Evolutionary conservation across 441 rosid genomes (phyloP).

Genomic region (Populus trichocarpa): DNA sequence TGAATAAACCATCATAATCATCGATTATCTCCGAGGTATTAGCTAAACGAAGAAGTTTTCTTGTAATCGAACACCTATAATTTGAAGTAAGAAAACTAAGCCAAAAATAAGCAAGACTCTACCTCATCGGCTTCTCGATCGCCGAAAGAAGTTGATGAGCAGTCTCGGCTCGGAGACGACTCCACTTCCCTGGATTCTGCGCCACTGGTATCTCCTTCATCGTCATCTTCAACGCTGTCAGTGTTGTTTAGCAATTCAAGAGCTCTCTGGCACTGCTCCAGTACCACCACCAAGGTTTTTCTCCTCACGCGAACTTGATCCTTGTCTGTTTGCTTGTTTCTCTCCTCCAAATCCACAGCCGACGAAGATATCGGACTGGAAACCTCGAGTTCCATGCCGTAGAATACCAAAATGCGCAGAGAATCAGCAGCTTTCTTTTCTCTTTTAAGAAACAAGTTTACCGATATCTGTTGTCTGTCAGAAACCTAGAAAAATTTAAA

Average conservation of each 20-base stretch:
- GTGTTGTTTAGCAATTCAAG: conserved; percentile 48
- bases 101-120: background rate
- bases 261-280: conserved; percentile 86
- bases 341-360: conserved; percentile 2
- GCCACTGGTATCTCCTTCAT: conserved; percentile 17
- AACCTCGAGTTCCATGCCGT: conserved; percentile 42
- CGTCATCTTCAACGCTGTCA: conserved; percentile 22
- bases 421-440: background rate
- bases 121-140: conserved; percentile 84
- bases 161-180: conserved; percentile 23
- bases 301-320: conserved; percentile 60
- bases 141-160: conserved; percentile 21
- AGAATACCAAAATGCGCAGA: background rate
- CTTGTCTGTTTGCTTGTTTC: conserved; percentile 7
- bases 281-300: conserved; percentile 65
- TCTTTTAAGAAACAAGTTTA: no score
- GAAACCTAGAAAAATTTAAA: no score
- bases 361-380: conserved; percentile 26
- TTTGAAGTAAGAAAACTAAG: no score
- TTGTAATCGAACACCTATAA: no score
- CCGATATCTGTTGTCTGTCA: no score
- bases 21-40: background rate
- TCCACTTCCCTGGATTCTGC: conserved; percentile 16
- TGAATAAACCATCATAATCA: background rate
- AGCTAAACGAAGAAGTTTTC: no score